These are phyloP conservation scores for Calonectria montana DNA, from an alignment of 2,329 filamentous ascomycete species.

Conservation along the genomic window DNA sequence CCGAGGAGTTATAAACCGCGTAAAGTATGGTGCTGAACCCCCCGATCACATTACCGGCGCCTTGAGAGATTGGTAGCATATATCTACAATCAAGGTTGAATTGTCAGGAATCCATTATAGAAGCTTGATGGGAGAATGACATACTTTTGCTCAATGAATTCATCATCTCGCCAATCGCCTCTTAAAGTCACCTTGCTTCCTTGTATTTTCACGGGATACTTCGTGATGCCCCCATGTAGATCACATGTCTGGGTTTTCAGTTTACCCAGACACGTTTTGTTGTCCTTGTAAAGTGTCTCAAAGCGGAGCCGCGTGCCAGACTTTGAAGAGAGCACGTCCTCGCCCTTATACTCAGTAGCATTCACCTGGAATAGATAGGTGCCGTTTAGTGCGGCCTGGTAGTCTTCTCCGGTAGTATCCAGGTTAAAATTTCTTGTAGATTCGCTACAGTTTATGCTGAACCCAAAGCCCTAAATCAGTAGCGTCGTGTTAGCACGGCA, in stretches of 20 bases:
- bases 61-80: conserved; percentile 23
- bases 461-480: conserved; percentile 24
- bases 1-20: conserved; percentile 19
- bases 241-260: conserved; percentile 33
- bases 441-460: conserved; percentile 33
- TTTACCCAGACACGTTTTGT: conserved; percentile 18
- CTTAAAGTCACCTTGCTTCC: conserved; percentile 16
- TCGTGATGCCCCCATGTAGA: conserved; percentile 30
- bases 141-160: conserved; percentile 34
- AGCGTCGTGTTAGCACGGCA: background rate
- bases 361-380: conserved; percentile 33
- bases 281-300: conserved; percentile 32
- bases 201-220: conserved; percentile 22
- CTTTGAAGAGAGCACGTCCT: background rate
- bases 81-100: conserved; percentile 10
- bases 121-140: background rate
- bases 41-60: conserved; percentile 28
- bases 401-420: background rate
- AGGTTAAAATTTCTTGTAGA: conserved; percentile 23
- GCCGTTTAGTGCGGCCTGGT: conserved; percentile 16
- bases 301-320: conserved; percentile 31
- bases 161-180: conserved; percentile 31
- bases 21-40: conserved; percentile 31
- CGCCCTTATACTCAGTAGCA: conserved; percentile 24
- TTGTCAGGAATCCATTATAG: background rate